Base-by-base conservation (phyloP, 768 basidiomycete genomes). In the Kwoniella sp. region DNA sequence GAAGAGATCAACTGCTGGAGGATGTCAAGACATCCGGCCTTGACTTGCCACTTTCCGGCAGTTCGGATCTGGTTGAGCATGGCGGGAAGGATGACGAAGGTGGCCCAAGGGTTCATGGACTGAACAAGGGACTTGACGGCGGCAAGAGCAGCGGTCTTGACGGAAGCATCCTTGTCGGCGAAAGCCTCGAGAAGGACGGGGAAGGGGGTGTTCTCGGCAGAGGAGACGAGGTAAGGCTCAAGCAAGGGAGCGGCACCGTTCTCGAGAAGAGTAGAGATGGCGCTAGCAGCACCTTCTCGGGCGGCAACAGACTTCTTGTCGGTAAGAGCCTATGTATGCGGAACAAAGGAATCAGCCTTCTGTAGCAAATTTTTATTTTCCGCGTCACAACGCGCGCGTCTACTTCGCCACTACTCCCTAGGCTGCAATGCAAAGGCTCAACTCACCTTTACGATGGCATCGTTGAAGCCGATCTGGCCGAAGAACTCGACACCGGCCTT, bases 21-120 rank as follows among this genome's bases (percentile, higher is more conserved):
- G 71, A 89, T 82, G 69, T 85, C 82, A 66, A 97, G 85, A 29
- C 88, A 86, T 50, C 94, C 93, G 9, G 88, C 90, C 87, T 97
- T 96, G 84, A 95, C 74, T 81, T 95, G 94, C 92, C 93, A 96
- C 81, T 96, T 96, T 77, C 94, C 92, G 76, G 92, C 91, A 72
- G 89, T 90, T 84, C 91, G 90, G 85, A 97, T 90, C 82, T 95
- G 87, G 80, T 90, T 86, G 76, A 97, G 91, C 79, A 97, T 86
- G 61, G 88, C 83, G 60, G 92, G 91, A 75, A 97, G 90, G 77
- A 93, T 80, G 73, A 90, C 85, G 66, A 86, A 84, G 24, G 89
- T 83, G 51, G 89, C 90, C 93, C 92, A 97, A 17, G 91, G 88
- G 84, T 88, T 93, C 87, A 90, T 89, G 64, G 84, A 83, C 67